Evolutionary conservation across 257 asterid species (phyloP).

Genomic region (Echium plantagineum): DNA sequence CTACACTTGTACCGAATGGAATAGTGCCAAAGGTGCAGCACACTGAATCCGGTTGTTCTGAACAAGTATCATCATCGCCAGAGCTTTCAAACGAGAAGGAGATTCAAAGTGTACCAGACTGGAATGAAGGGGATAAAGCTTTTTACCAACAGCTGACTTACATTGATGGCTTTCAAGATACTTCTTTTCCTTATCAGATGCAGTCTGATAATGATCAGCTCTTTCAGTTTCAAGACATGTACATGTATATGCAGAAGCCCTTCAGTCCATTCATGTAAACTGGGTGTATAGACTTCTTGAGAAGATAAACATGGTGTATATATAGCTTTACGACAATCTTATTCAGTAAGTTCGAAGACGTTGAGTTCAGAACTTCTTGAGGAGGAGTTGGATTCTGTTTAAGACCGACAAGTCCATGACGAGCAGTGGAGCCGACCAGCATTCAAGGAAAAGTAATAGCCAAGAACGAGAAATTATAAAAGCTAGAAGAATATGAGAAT

Average conservation of each 20-base stretch:
- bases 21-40: slow-evolving; percentile 30
- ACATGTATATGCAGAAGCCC: slow-evolving; percentile 38
- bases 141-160: slow-evolving; percentile 35
- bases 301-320: background rate
- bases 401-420: background rate
- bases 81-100: slow-evolving; percentile 37
- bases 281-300: background rate
- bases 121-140: slow-evolving; percentile 24
- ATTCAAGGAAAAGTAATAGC: background rate
- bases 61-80: slow-evolving; percentile 26
- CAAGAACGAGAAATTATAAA: background rate
- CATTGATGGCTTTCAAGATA: slow-evolving; percentile 44
- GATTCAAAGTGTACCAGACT: slow-evolving; percentile 36
- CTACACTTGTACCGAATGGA: slow-evolving; percentile 14
- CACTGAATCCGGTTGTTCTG: slow-evolving; percentile 41
- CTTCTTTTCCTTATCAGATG: slow-evolving; percentile 35
- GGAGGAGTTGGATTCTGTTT: background rate
- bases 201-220: slow-evolving; percentile 36
- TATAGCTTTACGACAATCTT: background rate
- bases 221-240: slow-evolving; percentile 44
- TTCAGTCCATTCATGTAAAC: slow-evolving; percentile 11
- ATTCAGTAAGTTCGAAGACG: background rate
- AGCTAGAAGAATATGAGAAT: background rate
- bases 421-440: background rate
- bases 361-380: background rate